Evolutionary conservation across 2,329 filamentous ascomycete genomes (phyloP).

Genomic region (Cladobotryum protrusum): DNA sequence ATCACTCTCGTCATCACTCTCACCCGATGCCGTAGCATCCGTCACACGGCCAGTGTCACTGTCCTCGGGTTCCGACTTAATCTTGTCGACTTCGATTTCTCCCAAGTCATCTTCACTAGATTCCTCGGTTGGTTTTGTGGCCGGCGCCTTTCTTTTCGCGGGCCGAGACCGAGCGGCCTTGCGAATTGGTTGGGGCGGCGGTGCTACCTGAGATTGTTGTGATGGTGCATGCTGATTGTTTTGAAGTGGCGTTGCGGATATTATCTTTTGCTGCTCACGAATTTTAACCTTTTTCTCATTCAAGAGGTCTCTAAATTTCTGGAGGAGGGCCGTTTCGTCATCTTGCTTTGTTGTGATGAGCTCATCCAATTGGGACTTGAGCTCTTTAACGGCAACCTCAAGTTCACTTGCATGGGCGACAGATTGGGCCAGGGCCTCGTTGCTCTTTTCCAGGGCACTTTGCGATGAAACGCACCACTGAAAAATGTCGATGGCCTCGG

Average conservation of each 20-base stretch:
- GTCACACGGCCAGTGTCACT: slow-evolving; percentile 32
- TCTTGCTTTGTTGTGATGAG: slow-evolving; percentile 59
- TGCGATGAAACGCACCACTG: slow-evolving; percentile 63
- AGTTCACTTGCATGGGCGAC: slow-evolving; percentile 40
- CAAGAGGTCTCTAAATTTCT: slow-evolving; percentile 63
- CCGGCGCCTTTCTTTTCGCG: slow-evolving; percentile 45
- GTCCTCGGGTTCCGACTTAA: slow-evolving; percentile 30
- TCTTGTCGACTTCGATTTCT: slow-evolving; percentile 44
- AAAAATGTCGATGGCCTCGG: slow-evolving; percentile 57
- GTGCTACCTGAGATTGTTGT: slow-evolving; percentile 3
- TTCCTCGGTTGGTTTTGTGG: slow-evolving; percentile 28
- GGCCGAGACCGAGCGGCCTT: slow-evolving; percentile 33
- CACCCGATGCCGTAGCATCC: slow-evolving; percentile 35
- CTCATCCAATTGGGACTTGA: slow-evolving; percentile 59
- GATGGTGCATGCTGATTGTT: slow-evolving; percentile 16
- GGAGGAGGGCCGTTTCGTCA: slow-evolving; percentile 59
- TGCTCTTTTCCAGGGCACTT: slow-evolving; percentile 39
- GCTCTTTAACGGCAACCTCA: slow-evolving; percentile 49
- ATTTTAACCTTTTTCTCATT: slow-evolving; percentile 81
- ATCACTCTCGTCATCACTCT: slow-evolving; percentile 36
- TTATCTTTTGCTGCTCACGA: slow-evolving; percentile 60
- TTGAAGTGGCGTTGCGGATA: slow-evolving; percentile 35
- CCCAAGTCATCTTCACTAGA: slow-evolving; percentile 39
- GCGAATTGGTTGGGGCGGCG: slow-evolving; percentile 19
- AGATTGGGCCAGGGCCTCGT: slow-evolving; percentile 36